A percentile compares a stretch with the other conserved stretches of the same genome.
phyloP scores from a whole-genome alignment of 192 early-diverging fungal species.

The Entomortierella lignicola region DNA sequence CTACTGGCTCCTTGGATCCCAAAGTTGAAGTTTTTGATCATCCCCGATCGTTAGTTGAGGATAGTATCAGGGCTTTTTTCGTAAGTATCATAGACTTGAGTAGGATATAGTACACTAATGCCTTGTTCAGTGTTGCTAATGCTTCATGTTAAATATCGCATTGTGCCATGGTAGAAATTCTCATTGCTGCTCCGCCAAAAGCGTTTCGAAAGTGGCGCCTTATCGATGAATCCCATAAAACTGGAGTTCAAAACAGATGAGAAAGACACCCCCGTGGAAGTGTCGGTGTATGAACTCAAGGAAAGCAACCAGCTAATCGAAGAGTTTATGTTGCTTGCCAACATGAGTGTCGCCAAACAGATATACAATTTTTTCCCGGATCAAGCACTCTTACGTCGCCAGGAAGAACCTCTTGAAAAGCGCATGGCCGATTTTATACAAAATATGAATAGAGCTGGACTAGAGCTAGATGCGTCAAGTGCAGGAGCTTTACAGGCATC shows the following conservation, averaged over 20 bases:
- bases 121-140: too few species aligned
- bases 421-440: conserved; percentile 79
- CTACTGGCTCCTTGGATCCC: conserved; percentile 64
- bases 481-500: conserved; percentile 65
- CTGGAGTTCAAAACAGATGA: conserved; percentile 90
- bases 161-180: conserved; percentile 66
- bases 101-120: too few species aligned
- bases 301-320: conserved; percentile 94
- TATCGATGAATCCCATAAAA: conserved; percentile 89
- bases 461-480: conserved; percentile 78
- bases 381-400: conserved; percentile 89
- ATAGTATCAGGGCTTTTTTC: conserved; percentile 57
- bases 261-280: conserved; percentile 87
- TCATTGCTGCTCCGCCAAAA: conserved; percentile 79
- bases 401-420: conserved; percentile 72
- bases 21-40: conserved; percentile 57
- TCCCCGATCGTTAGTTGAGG: conserved; percentile 36
- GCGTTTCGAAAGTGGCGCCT: conserved; percentile 82
- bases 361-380: conserved; percentile 92
- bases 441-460: conserved; percentile 80
- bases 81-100: conserved; percentile 54
- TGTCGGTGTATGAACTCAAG: conserved; percentile 86
- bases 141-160: too few species aligned
- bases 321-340: conserved; percentile 97
- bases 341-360: conserved; percentile 93